phyloP scores from a whole-genome alignment of 768 basidiomycete species.

The Macrolepiota albuminosa region DNA sequence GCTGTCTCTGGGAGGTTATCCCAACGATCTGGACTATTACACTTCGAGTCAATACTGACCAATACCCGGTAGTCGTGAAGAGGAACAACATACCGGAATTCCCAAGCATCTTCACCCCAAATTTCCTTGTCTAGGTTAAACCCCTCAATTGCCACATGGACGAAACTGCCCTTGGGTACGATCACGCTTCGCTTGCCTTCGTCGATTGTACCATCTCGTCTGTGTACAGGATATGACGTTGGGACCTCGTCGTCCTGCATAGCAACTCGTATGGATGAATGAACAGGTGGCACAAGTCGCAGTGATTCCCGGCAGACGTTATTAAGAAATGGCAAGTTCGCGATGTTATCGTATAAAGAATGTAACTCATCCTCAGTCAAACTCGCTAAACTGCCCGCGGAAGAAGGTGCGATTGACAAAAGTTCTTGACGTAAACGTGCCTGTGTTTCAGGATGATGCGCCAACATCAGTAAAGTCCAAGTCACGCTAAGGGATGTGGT shows the following conservation, averaged over 20 bases:
- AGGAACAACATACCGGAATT: conserved; percentile 56
- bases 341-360: conserved; percentile 50
- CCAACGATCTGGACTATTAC: conserved; percentile 74
- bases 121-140: conserved; percentile 74
- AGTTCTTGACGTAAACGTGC: conserved; percentile 69
- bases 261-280: conserved; percentile 77
- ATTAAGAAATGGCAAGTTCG: conserved; percentile 65
- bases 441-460: conserved; percentile 64
- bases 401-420: conserved; percentile 34
- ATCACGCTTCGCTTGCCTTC: conserved; percentile 37
- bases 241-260: conserved; percentile 77
- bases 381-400: conserved; percentile 32
- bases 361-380: conserved; percentile 63
- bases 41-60: not conserved
- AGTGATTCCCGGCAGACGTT: conserved; percentile 73
- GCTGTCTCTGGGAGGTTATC: conserved; percentile 69
- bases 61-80: not conserved
- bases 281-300: conserved; percentile 76
- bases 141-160: conserved; percentile 76
- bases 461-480: conserved; percentile 78
- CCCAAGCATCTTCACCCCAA: conserved; percentile 82
- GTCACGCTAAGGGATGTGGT: conserved; percentile 79
- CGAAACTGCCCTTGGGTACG: conserved; percentile 64
- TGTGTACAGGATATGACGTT: conserved; percentile 55
- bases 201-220: conserved; percentile 39